These are phyloP conservation scores for Lepiota venenata DNA, from an alignment of 768 basidiomycete genomes.

Conservation along the genomic window DNA sequence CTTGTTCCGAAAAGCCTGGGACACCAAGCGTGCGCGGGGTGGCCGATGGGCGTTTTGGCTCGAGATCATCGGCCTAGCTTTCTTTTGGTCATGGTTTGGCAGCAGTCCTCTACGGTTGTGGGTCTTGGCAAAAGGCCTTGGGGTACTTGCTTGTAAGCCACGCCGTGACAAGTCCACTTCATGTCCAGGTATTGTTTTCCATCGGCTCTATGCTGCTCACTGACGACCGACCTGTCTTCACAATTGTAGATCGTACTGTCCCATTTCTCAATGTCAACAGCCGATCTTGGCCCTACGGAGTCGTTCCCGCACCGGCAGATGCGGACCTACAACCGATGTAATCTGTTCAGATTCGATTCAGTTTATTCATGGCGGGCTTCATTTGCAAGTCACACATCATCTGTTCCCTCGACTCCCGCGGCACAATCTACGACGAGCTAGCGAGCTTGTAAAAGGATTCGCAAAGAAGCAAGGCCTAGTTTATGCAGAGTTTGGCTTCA, in stretches of 20 bases:
- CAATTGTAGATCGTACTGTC: constrained; percentile 82
- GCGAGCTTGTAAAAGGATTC: constrained; percentile 81
- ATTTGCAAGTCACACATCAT: constrained; percentile 96
- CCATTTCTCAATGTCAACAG: constrained; percentile 94
- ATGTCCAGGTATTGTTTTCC: constrained; percentile 72
- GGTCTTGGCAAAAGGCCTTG: constrained; percentile 65
- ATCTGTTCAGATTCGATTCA: constrained; percentile 79
- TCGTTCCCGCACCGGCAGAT: constrained; percentile 93
- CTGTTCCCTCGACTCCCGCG: constrained; percentile 94
- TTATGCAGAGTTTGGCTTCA: constrained; percentile 91
- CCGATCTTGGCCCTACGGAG: constrained; percentile 85
- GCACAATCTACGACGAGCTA: constrained; percentile 86
- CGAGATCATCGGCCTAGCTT: constrained; percentile 71
- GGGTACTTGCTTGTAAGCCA: constrained; percentile 84
- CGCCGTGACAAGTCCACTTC: constrained; percentile 83
- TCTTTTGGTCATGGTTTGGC: constrained; percentile 90
- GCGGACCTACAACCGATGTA: constrained; percentile 96
- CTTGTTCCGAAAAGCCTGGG: constrained; percentile 62
- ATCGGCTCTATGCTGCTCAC: background rate
- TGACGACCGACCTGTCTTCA: background rate
- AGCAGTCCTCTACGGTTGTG: constrained; percentile 65
- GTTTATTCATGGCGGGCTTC: constrained; percentile 95
- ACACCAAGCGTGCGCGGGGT: constrained; percentile 60
- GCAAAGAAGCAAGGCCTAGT: constrained; percentile 80
- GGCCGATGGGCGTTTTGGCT: constrained; percentile 76